These are phyloP conservation scores for Extremus antarcticus DNA, from an alignment of 495 filamentous ascomycete genomes.

Conservation along the genomic window DNA sequence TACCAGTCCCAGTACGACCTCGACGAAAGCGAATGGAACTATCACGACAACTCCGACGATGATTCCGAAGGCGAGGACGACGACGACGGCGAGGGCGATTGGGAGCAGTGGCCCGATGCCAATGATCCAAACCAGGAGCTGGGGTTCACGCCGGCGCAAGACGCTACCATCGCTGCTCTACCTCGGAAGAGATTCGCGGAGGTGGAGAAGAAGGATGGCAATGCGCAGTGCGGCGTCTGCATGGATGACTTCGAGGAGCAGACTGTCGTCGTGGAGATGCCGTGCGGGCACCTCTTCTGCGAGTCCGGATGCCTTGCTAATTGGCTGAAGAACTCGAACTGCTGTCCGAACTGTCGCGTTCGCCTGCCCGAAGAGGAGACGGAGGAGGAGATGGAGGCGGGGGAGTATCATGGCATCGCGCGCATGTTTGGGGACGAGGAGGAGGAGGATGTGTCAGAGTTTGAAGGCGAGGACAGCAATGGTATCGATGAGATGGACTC, in stretches of 20 bases:
- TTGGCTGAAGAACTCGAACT: background rate
- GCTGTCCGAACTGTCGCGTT: conserved; percentile 4
- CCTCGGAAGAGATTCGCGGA: background rate
- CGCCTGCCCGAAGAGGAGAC: background rate
- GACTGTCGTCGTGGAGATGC: background rate
- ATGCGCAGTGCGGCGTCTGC: conserved; percentile 5
- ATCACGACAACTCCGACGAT: background rate
- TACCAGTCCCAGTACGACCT: background rate
- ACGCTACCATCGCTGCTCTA: conserved; percentile 2
- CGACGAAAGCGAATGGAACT: background rate
- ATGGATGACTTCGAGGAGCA: background rate
- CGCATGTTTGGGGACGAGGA: background rate
- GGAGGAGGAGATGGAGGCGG: background rate
- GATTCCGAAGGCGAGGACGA: background rate
- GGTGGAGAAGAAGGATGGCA: background rate
- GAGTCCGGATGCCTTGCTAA: background rate
- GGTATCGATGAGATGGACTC: too few species aligned
- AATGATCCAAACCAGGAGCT: conserved; percentile 1
- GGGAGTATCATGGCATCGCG: too few species aligned
- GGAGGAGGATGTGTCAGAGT: background rate
- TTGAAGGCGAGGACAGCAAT: background rate
- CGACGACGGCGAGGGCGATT: background rate
- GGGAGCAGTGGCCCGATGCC: background rate
- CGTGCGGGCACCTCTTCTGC: conserved; percentile 8
- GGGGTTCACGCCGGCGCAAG: background rate